Evolutionary conservation across 768 basidiomycete genomes (phyloP).

Genomic region (Leccinum subgranulosum): DNA sequence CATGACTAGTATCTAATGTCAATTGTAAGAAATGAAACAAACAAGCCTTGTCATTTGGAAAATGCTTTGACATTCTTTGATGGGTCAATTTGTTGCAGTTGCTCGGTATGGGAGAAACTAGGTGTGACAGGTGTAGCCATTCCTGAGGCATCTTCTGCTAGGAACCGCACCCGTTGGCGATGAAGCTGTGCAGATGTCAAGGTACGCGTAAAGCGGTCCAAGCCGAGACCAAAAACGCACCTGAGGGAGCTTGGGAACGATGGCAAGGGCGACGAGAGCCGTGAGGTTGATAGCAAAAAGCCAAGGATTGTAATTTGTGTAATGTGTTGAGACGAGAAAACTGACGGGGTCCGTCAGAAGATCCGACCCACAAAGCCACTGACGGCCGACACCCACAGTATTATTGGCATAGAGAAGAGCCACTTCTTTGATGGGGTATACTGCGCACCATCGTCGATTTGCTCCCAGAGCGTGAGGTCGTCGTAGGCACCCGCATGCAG

Average conservation of each 20-base stretch:
- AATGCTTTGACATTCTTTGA: slow-evolving; percentile 47
- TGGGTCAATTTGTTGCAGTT: slow-evolving; percentile 24
- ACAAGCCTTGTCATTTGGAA: slow-evolving; percentile 33
- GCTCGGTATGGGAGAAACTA: slow-evolving; percentile 53
- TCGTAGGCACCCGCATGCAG: slow-evolving; percentile 93
- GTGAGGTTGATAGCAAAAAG: slow-evolving; percentile 88
- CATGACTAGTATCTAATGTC: slow-evolving; percentile 16
- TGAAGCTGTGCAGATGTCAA: slow-evolving; percentile 54
- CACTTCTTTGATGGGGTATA: slow-evolving; percentile 99
- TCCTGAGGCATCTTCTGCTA: slow-evolving; percentile 63
- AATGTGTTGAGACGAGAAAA: slow-evolving; percentile 96
- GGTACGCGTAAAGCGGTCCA: slow-evolving; percentile 8
- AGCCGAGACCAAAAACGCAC: slow-evolving; percentile 40
- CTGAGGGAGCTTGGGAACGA: slow-evolving; percentile 95
- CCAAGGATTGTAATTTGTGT: slow-evolving; percentile 95
- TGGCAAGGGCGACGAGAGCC: slow-evolving; percentile 68
- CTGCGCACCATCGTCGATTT: slow-evolving; percentile 98
- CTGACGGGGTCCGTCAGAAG: slow-evolving; percentile 37
- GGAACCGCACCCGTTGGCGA: slow-evolving; percentile 77
- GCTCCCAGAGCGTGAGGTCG: slow-evolving; percentile 97
- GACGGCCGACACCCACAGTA: slow-evolving; percentile 57
- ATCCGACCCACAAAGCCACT: background rate
- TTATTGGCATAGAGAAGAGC: slow-evolving; percentile 86
- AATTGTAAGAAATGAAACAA: slow-evolving; percentile 5
- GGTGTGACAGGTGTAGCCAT: slow-evolving; percentile 63